Base-by-base conservation (phyloP, 2,329 filamentous ascomycete genomes). In the Didymella exigua region DNA sequence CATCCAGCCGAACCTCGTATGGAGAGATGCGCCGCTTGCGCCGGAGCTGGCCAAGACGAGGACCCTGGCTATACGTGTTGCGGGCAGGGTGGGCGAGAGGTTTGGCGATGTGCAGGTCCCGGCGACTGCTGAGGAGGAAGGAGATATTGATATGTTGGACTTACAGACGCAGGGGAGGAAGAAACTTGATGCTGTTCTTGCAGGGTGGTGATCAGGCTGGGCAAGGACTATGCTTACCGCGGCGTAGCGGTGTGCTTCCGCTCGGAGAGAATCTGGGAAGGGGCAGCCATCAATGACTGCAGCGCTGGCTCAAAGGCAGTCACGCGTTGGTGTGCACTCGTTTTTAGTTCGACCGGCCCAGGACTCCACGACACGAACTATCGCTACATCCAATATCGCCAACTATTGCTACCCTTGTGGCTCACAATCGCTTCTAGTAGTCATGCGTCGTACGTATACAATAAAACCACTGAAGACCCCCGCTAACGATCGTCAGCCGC, bases 41-140 rank as follows among this genome's bases (percentile, higher is more conserved):
- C 77, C 77, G 48, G 88, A 91, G 73, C 76, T 91, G 49, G 83
- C 86, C 70, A 82, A 81, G 58, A 89, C 88, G 82, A 82, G 86
- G 29, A 78, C 86, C 60, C 73, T 91, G 58, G 71, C 73, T 11
- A 71, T 76, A 34, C 56, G 75, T 10, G 75, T 77, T 27, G 69
- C 70, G 3, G 74, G 70, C 4, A 65, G 74, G 45, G 61, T 76
- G 2, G 66, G 55, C 1, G 71, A 73, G 56, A 63, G 44, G 49
- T 68, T 69, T 49, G 70, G 62, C 1, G 58, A 70, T 52, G 62
- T 69, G 11, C 62, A 67, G 44, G 67, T 69, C 4, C 65, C 68
- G n/a, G 61, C 61, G 19, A 69, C 66, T 0, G 63, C 62, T 1
- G 65, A 68, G 36, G 65, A 66, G 26, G 66, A 68, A 3, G 63